Base-by-base conservation (phyloP, 2,329 filamentous ascomycete genomes). In the Sclerotinia minor region DNA sequence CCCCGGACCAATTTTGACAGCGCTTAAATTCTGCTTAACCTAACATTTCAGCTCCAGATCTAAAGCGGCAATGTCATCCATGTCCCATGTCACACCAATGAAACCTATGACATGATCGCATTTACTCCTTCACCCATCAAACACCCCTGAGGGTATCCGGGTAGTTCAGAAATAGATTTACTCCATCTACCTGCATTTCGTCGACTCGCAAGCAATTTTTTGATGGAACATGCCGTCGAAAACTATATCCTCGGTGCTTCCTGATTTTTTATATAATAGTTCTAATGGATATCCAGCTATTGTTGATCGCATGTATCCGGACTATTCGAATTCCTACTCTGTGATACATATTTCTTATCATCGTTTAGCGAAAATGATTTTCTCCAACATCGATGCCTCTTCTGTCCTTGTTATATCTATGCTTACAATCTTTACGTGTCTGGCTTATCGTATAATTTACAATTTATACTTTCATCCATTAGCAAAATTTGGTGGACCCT, bases 381-480 rank as follows among this genome's bases (percentile, higher is more conserved):
- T 64, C 21, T 54, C 35, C 11, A 54, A 41, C 4, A 1, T 54
- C 0, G 9, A 64, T 24, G 0, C 29, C 9, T 41, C 53, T 41
- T 29, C 47, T n/a, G 21, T 19, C 0, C 13, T 54, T 13, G 26
- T n/a, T 29, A 7, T 64, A 21, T 2, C 41, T 2, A 6, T 44
- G 2, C 5, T 44, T 0, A 44, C 49, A n/a, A 1, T 52, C 6
- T 3, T 17, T 32, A 41, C 49, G 17, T 41, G 19, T 44, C 5
- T 44, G 21, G 44, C n/a, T 29, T 67, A 47, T 52, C 53, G 54
- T 49, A 55, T 61, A 50, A 44, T 70, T 24, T 70, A 71, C 24
- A 71, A 71, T 49, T 24, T 71, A 35, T 67, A 55, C 44, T 65
- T 71, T 19, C 69, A 71, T 52, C 69, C 70, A 52, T 38, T 71